Base-by-base conservation (phyloP, 768 basidiomycete genomes). In the Boletus reticuloceps region DNA sequence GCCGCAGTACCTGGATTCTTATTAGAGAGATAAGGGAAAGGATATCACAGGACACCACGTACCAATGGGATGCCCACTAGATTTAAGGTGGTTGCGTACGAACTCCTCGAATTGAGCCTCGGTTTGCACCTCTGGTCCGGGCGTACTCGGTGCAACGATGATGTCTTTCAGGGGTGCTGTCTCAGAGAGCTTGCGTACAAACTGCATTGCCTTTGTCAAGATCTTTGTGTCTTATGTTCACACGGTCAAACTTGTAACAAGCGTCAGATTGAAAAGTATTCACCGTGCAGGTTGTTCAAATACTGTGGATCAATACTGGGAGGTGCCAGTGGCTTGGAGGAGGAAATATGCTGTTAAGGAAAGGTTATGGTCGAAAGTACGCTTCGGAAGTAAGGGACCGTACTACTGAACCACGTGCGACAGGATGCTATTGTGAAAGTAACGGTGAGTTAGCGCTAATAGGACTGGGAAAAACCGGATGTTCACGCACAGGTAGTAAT, bases 51-150 rank as follows among this genome's bases (percentile, higher is more conserved):
- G 11, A 25, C 10, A 19, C 27, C 22, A 25, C 50, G 8, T 17
- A 64, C 61, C 62, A 9, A 64, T 53, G n/a, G 62, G 58, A 39
- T 63, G 58, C 11, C 56, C 40, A 5, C 42, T 6, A 3, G 58
- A 45, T 6, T 1, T 1, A 34, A 61, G 37, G 5, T 8, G 4
- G 7, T 29, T 22, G 37, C 53, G 47, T 7, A 64, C 58, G 29
- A 34, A 64, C 0, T 25, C 40, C 31, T 63, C 62, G 11, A 63
- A 61, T 25, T 63, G 55, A 1, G 42, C 60, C 16, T 62, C 47
- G 2, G 60, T 63, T 45, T 58, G 45, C 19, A 62, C 58, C 16
- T 64, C 62, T 41, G 58, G 62, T 13, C 62, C 62, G 25, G 61
- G 61, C 11, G 54, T 61, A 14, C 62, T 64, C 7, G 62, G 62